These are phyloP conservation scores for Erythrophleum fordii DNA, from an alignment of 306 rosid genomes.

Conservation along the genomic window DNA sequence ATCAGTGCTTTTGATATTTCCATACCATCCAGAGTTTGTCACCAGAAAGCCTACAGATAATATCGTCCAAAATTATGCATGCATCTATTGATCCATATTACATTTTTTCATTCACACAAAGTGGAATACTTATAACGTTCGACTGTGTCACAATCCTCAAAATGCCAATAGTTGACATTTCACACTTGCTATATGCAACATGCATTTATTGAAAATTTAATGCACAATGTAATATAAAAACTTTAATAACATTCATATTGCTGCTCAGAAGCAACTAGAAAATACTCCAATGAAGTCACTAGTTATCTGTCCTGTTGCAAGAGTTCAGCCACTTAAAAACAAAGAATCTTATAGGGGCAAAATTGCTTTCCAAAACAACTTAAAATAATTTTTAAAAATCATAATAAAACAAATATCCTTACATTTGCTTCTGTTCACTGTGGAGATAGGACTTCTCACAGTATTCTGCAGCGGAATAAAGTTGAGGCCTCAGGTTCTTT, in stretches of 20 bases:
- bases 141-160: background rate
- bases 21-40: slow-evolving; percentile 8
- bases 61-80: background rate
- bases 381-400: background rate
- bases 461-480: slow-evolving; percentile 96
- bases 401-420: slow-evolving; percentile 40
- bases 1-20: background rate
- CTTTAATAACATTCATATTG: background rate
- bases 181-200: background rate
- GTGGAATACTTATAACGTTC: background rate
- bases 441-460: slow-evolving; percentile 90
- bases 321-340: slow-evolving; percentile 16
- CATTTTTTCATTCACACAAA: slow-evolving; percentile 11
- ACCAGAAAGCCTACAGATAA: background rate
- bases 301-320: slow-evolving; percentile 3
- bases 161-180: slow-evolving; percentile 9
- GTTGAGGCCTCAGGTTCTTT: slow-evolving; percentile 97
- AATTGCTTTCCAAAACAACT: slow-evolving; percentile 20
- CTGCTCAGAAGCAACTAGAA: slow-evolving; percentile 23
- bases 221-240: slow-evolving; percentile 17
- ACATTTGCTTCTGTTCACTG: slow-evolving; percentile 95
- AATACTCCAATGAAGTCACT: slow-evolving; percentile 1
- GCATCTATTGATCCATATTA: slow-evolving; percentile 7
- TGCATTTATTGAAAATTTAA: slow-evolving; percentile 27
- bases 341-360: slow-evolving; percentile 19